Evolutionary conservation across 139 green algal species (phyloP).

Genomic region (Closterium sp.): DNA sequence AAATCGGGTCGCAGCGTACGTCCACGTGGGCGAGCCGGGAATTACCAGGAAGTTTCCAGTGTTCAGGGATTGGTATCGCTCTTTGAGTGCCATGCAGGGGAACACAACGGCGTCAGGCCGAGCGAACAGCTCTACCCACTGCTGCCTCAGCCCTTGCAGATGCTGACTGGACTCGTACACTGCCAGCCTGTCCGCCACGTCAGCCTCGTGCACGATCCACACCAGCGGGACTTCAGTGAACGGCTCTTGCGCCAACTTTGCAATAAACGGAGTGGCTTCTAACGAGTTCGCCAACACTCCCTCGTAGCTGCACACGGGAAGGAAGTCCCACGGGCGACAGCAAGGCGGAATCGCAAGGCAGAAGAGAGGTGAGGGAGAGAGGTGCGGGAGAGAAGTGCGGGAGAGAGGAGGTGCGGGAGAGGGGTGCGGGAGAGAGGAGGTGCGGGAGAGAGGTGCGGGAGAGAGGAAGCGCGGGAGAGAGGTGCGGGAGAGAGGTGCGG

Average conservation of each 20-base stretch:
- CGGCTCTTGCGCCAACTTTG: background rate
- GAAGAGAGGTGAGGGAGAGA: background rate
- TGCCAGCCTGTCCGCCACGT: background rate
- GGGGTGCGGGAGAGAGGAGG: too few species aligned
- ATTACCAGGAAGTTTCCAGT: slow-evolving; percentile 19
- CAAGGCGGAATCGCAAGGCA: background rate
- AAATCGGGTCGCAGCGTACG: background rate
- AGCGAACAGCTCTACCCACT: background rate
- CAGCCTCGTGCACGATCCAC: background rate
- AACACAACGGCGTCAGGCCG: background rate
- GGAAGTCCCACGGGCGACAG: background rate
- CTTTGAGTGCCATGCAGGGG: background rate
- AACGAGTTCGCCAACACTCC: background rate
- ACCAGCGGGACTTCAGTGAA: background rate
- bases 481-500: too few species aligned
- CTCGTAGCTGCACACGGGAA: background rate
- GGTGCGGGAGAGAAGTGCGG: too few species aligned
- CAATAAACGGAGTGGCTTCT: background rate
- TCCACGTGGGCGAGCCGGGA: slow-evolving; percentile 1
- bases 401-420: too few species aligned
- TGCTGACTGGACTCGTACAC: background rate
- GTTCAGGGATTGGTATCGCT: background rate
- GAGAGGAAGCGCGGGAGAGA: too few species aligned
- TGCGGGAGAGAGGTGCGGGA: too few species aligned
- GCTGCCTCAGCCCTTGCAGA: background rate